phyloP scores from a whole-genome alignment of 495 filamentous ascomycete genomes.

The Rostrohypoxylon terebratum region DNA sequence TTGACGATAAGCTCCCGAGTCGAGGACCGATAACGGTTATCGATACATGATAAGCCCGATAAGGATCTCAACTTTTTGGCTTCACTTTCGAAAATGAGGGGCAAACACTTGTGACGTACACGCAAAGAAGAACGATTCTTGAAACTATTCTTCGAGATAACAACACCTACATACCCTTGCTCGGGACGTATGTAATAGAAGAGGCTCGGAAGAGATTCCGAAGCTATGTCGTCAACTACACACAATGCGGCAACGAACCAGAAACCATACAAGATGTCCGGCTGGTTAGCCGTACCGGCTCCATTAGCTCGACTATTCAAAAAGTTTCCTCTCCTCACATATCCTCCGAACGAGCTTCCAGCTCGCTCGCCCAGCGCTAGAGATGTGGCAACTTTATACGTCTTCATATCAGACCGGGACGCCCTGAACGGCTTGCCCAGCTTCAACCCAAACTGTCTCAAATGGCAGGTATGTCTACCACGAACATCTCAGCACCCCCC shows the following conservation, averaged over 20 bases:
- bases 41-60: slow-evolving; percentile 37
- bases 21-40: slow-evolving; percentile 18
- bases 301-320: slow-evolving; percentile 87
- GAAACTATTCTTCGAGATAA: not conserved
- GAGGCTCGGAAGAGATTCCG: not conserved
- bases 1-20: not conserved
- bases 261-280: slow-evolving; percentile 27
- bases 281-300: slow-evolving; percentile 73
- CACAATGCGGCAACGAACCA: slow-evolving; percentile 26
- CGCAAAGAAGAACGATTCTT: not conserved
- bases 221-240: slow-evolving; percentile 34
- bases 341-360: slow-evolving; percentile 83
- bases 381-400: slow-evolving; percentile 73
- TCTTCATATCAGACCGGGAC: slow-evolving; percentile 77
- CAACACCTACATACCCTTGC: no score
- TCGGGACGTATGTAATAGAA: no score
- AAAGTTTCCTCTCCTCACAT: slow-evolving; percentile 79
- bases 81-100: slow-evolving; percentile 3
- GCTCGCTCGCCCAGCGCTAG: slow-evolving; percentile 64
- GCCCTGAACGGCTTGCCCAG: slow-evolving; percentile 74
- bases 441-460: slow-evolving; percentile 93
- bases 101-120: slow-evolving; percentile 3
- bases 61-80: slow-evolving; percentile 15
- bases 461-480: slow-evolving; percentile 86
- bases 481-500: not conserved